Base-by-base conservation (phyloP, 2,329 filamentous ascomycete species). In the Trichoderma koningiopsis region DNA sequence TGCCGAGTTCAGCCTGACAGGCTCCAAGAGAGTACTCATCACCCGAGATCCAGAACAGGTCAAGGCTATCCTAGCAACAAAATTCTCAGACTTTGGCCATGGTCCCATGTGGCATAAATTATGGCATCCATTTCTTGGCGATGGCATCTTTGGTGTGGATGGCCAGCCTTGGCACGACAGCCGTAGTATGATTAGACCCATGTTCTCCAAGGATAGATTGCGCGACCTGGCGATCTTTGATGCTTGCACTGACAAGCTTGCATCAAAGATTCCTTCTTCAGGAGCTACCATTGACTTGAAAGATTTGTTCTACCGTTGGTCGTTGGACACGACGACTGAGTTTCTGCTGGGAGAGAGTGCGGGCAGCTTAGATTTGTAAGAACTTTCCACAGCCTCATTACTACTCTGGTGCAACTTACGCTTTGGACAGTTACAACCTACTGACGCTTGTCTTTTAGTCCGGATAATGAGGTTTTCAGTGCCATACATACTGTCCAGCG, bases 401-500 rank as follows among this genome's bases (percentile, higher is more conserved):
- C 24, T 2, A 16, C 7, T 19, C 14, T 22, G 29, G 11, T 10
- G n/a, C 11, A 33, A 31, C n/a, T 16, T 22, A 0, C 3, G 5
- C 11, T n/a, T 62, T 1, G 3, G 5, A 14, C 52, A 29, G 52
- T 55, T 3, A 22, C 52, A 61, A 3, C 4, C 3, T 35, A n/a
- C 24, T 27, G 2, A 47, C 16, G 47, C 5, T 6, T 49, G 31
- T 29, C 2, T 5, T n/a, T 22, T 5, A 85, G 86, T 71, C 86
- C 82, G 11, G 84, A 83, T 70, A 85, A 82, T 68, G 81, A 85
- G 27, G 93, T 94, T 76, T 90, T 90, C 1, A 81, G 87, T 58
- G 89, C 91, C 0, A 94, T 94, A 77, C 85, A 84, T 71, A 88
- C 90, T 68, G 89, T 92, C 1, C 91, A 94, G 76, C 83, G 86